Percentiles rank a stretch among this genome's conserved stretches.
phyloP scores from a whole-genome alignment of 106 monocot genomes.

The Vanilla planifolia region DNA sequence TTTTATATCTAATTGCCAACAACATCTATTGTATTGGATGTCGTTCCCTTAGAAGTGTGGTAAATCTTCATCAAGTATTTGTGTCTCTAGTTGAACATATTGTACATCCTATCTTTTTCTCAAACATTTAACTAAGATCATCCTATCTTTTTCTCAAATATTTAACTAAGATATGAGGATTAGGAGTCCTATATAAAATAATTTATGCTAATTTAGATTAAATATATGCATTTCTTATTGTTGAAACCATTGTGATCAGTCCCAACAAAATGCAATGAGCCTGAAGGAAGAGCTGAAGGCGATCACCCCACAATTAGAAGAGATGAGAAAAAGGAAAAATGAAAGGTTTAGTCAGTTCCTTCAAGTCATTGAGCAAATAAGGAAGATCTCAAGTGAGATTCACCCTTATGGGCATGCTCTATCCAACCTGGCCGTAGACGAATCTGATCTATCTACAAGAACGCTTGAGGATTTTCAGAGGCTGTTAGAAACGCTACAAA shows the following conservation, averaged over 20 bases:
- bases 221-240: not conserved
- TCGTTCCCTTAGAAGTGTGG: not conserved
- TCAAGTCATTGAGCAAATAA: conserved; percentile 60
- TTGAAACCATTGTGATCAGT: conserved; percentile 22
- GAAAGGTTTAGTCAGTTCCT: conserved; percentile 55
- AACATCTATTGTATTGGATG: not conserved
- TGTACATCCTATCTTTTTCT: not conserved
- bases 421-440: conserved; percentile 35
- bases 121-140: not conserved
- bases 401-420: conserved; percentile 23
- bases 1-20: not conserved
- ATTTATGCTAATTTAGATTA: not conserved
- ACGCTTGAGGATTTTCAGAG: conserved; percentile 70
- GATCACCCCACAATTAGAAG: conserved; percentile 48
- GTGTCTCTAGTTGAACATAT: not conserved
- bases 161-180: not conserved
- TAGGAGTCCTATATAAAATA: not conserved
- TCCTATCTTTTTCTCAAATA: not conserved
- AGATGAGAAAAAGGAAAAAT: conserved; percentile 59
- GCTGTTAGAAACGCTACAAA: conserved; percentile 53
- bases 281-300: conserved; percentile 57
- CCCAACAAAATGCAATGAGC: conserved; percentile 39
- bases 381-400: conserved; percentile 52
- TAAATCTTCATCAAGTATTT: not conserved
- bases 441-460: conserved; percentile 60